Evolutionary conservation across 2,329 filamentous ascomycete species (phyloP).

Genomic region (Periconia macrospinosa): DNA sequence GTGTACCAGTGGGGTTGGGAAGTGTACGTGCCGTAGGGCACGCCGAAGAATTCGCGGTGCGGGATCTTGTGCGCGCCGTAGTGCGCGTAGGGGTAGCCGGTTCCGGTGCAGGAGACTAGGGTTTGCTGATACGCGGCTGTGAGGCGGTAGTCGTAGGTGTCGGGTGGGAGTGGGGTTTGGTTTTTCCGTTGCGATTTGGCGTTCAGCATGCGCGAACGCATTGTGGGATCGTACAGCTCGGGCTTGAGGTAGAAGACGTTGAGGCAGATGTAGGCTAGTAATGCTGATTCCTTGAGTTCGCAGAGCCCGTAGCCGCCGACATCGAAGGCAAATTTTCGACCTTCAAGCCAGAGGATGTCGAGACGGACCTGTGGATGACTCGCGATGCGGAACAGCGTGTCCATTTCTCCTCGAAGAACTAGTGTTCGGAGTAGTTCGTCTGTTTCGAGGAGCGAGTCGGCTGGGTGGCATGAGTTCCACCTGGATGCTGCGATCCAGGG

Average conservation of each 20-base stretch:
- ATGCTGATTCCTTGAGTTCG: constrained; percentile 10
- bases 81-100: neutral
- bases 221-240: constrained; percentile 6
- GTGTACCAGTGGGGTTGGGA: neutral
- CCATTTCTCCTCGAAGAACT: constrained; percentile 11
- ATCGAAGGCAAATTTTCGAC: neutral
- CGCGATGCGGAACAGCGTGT: constrained; percentile 10
- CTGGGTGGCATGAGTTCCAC: neutral
- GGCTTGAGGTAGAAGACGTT: constrained; percentile 13
- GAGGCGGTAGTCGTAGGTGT: constrained; percentile 11
- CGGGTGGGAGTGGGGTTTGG: neutral
- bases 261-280: constrained; percentile 14
- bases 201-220: constrained; percentile 1
- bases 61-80: neutral
- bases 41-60: constrained; percentile 17
- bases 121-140: constrained; percentile 10
- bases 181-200: neutral
- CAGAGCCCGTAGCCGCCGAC: neutral
- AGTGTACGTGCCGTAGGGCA: constrained; percentile 2
- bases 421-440: constrained; percentile 10
- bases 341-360: neutral
- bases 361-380: constrained; percentile 7
- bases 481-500: neutral
- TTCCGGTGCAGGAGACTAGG: constrained; percentile 1
- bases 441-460: neutral